A percentile compares a stretch with the other conserved stretches of the same genome.
Conservation (phyloP, 352 stramenopile species). For the Globisporangium emineosum region DNA sequence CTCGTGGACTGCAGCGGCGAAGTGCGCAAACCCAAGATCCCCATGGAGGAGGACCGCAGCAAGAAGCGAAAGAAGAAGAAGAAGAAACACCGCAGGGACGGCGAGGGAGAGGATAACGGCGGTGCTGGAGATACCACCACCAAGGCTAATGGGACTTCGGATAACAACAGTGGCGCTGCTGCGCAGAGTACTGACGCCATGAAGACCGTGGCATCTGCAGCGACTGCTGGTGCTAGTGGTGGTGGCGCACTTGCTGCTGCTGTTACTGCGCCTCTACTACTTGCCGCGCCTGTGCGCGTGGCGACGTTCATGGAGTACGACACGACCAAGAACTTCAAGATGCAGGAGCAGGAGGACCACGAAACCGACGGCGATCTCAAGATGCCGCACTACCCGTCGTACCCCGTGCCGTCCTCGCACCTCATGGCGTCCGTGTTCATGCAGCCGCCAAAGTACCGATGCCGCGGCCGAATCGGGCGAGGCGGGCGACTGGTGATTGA, state of each 20-base stretch:
- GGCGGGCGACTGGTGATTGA: conserved; percentile 75
- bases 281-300: conserved; percentile 7
- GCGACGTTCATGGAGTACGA: conserved; percentile 79
- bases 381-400: conserved; percentile 54
- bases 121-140: conserved; percentile 16
- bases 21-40: conserved; percentile 50
- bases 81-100: conserved; percentile 56
- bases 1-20: conserved; percentile 39
- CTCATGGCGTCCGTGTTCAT: conserved; percentile 68
- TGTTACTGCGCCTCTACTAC: background rate
- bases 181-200: background rate
- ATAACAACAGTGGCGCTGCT: background rate
- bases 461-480: conserved; percentile 65
- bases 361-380: conserved; percentile 14
- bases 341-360: conserved; percentile 31
- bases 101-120: conserved; percentile 36
- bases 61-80: conserved; percentile 63
- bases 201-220: background rate
- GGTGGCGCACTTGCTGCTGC: background rate
- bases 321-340: conserved; percentile 57
- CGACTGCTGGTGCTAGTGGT: background rate
- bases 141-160: background rate
- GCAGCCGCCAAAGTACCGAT: conserved; percentile 68
- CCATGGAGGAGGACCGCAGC: conserved; percentile 48
- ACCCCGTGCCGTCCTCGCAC: conserved; percentile 54